phyloP scores from a whole-genome alignment of 179 eudicot genomes.

The Drosera spatulata region DNA sequence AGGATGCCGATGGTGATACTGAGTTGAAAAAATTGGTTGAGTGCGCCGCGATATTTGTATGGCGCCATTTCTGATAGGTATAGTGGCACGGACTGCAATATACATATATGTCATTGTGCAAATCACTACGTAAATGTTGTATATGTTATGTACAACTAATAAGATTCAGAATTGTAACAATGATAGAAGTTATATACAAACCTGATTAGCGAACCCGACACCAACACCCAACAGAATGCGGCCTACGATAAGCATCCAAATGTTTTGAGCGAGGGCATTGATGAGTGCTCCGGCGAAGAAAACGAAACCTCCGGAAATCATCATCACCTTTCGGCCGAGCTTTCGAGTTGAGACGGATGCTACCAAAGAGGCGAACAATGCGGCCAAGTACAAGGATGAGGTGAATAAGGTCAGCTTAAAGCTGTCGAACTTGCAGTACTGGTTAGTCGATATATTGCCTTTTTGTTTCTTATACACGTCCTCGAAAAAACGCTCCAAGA shows the following conservation, averaged over 20 bases:
- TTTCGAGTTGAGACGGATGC: conserved; percentile 2
- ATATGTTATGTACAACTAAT: no score
- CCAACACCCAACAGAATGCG: conserved; percentile 4
- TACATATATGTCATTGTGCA: not conserved
- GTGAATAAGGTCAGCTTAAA: not conserved
- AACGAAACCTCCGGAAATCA: conserved; percentile 1
- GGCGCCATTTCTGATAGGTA: conserved; percentile 28
- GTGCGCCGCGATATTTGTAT: conserved; percentile 23
- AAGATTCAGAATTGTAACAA: not conserved
- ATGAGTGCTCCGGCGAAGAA: conserved; percentile 6
- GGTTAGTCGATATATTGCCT: not conserved
- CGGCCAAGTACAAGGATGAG: conserved; percentile 4
- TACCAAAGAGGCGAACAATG: conserved; percentile 3
- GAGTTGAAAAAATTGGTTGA: conserved; percentile 28
- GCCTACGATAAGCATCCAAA: conserved; percentile 6
- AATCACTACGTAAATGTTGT: no score
- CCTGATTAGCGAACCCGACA: no score
- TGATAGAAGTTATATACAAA: not conserved
- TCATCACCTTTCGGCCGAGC: conserved; percentile 2
- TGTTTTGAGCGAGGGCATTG: conserved; percentile 1
- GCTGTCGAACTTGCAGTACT: conserved; percentile 5
- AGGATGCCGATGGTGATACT: conserved; percentile 28
- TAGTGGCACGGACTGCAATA: conserved; percentile 26
- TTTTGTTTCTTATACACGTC: not conserved
- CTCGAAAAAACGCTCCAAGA: conserved; percentile 1